Base-by-base conservation (phyloP, 106 monocot genomes). In the Apostasia ramifera region DNA sequence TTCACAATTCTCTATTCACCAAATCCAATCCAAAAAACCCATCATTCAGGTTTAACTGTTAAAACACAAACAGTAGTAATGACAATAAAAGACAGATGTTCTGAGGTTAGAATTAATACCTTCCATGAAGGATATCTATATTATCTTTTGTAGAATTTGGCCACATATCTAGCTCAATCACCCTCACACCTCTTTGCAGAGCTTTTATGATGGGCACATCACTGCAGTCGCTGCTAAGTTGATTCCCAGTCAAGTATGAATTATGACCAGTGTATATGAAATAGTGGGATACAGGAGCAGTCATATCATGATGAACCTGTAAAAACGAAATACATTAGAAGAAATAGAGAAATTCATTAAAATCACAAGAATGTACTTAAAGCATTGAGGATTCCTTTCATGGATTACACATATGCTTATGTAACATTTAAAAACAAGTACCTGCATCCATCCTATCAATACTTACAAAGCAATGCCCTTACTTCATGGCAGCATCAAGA, bases 211-310 rank as follows among this genome's bases (percentile, higher is more conserved):
- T 81, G 14, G 80, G 80, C 38, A 71, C 75, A 67, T 81, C 75
- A 69, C 80, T 81, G 71, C 80, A 75, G 40, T 81, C 80, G 67
- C 80, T 81, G 48, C 75, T 81, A 14, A 81, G 75, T n/a, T 81
- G 80, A 53, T 80, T 80, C 13, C 80, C 74, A 15, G 80, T 75
- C 75, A 80, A 75, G 53, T 80, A 80, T 57, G 74, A 75, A 75
- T 80, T 80, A 45, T 80, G 80, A 14, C 80, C 71, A 40, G 80
- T 80, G 59, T 71, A 81, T 59, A 81, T 81, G 67, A 66, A 81
- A 61, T 81, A 81, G 60, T 81, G 71, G 44, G 80, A 81, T 60
- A 75, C 41, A n/a, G 80, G 71, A 67, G 74, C 75, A 46, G 61
- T 71, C 80, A 81, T 81, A 61, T 76, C 80, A 45, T 81, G 80